These are phyloP conservation scores for Prosopis cineraria DNA, from an alignment of 306 rosid species.

Conservation along the genomic window DNA sequence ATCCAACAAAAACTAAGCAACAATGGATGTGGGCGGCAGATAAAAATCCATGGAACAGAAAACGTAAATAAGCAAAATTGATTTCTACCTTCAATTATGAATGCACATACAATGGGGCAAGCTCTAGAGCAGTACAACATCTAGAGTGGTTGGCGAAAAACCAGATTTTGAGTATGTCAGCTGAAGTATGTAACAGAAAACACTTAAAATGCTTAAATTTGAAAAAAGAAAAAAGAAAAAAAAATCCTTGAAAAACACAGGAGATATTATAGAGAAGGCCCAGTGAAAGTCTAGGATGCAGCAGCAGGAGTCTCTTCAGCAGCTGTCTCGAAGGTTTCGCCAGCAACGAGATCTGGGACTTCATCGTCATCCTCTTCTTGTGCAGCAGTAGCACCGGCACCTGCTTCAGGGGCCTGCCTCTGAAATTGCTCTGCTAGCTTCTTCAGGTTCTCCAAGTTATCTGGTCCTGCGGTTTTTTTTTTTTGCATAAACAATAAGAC, in stretches of 20 bases:
- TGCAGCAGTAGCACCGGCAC: constrained; percentile 44
- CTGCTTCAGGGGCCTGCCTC: constrained; percentile 77
- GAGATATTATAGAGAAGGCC: constrained; percentile 37
- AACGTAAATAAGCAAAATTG: background rate
- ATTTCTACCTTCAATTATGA: constrained; percentile 22
- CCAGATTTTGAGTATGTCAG: constrained; percentile 26
- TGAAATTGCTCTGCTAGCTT: constrained; percentile 89
- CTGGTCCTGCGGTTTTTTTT: constrained; percentile 66
- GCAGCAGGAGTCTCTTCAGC: constrained; percentile 57
- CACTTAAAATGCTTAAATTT: constrained; percentile 41
- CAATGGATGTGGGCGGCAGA: background rate
- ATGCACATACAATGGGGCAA: constrained; percentile 19
- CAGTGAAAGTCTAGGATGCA: constrained; percentile 47
- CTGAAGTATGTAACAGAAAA: constrained; percentile 37
- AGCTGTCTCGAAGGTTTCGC: constrained; percentile 83
- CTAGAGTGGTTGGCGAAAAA: constrained; percentile 5
- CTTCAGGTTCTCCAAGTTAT: constrained; percentile 88
- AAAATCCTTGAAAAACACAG: constrained; percentile 24
- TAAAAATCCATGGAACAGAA: background rate
- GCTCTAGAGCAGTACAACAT: constrained; percentile 12
- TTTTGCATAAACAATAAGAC: background rate
- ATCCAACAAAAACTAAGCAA: background rate
- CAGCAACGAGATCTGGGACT: constrained; percentile 88
- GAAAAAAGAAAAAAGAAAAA: constrained; percentile 3
- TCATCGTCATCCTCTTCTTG: constrained; percentile 79